Evolutionary conservation across 176 grass and related monocot species (phyloP), one percentile per base, ranked within the genome.

Genomic region (Typha latifolia): DNA sequence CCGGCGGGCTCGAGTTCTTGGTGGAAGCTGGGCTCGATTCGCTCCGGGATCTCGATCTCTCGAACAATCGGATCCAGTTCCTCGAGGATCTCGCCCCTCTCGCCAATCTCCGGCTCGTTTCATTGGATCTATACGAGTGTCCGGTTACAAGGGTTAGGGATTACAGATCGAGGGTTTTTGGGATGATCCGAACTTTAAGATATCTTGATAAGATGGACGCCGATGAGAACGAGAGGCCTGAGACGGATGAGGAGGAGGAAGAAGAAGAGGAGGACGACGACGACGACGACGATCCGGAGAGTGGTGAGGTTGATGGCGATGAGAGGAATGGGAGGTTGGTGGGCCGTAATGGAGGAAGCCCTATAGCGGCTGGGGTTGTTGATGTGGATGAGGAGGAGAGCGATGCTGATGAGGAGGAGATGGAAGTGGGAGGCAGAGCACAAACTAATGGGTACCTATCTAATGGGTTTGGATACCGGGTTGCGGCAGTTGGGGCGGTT

Each of bases 171-270:
- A 82, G 82, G 72, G 92, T 96, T 4, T 96, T 96, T 27, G 82
- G 66, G 10, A 68, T 96, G 72, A 96, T 96, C 80, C 74, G 88
- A 56, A 96, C 88, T 22, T 72, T 96, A 57, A 96, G 77, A 66
- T 91, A 96, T 63, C 82, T 96, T 0, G 92, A 96, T 29, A 96
- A 96, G 86, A 84, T 85, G 88, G 88, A 96, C 29, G 85, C 92
- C 15, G 92, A 96, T 69, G 88, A 96, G 80, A 96, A 96, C 82
- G 92, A 96, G 78, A 72, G 92, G 3, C 92, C 88, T 7, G 92
- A 96, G 80, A 87, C 92, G 5, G 92, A 96, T 27, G 88, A 96
- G 12, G 92, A 96, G 12, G 92, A 91, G 8, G 92, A 91, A 20
- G 91, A 90, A 0, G 86, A 66, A 7, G 90, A 90, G 0, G 90